A percentile compares a stretch with the other conserved stretches of the same genome.
These are phyloP conservation scores for Gossypium stocksii DNA, from an alignment of 345 rosid genomes.

Conservation along the genomic window DNA sequence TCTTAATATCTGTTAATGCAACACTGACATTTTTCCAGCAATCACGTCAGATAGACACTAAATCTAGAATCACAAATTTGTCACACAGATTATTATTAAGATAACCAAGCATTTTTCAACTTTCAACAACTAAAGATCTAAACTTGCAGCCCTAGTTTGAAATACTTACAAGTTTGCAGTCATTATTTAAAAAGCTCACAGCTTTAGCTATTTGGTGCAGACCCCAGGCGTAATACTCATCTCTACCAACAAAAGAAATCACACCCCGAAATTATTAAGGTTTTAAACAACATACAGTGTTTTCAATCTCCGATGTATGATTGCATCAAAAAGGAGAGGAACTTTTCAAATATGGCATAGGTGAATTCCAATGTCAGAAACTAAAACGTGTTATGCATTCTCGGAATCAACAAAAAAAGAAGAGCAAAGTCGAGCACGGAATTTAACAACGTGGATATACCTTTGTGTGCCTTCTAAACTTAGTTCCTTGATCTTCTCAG, in stretches of 20 bases:
- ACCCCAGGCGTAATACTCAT: slow-evolving; percentile 97
- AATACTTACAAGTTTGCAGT: slow-evolving; percentile 88
- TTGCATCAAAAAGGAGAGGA: background rate
- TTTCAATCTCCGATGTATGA: background rate
- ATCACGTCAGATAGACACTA: background rate
- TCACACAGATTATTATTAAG: background rate
- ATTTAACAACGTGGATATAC: slow-evolving; percentile 30
- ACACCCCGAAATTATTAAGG: background rate
- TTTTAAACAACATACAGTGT: background rate
- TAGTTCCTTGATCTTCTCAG: slow-evolving; percentile 94
- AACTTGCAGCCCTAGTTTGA: background rate
- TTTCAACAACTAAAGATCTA: background rate
- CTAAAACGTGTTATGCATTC: background rate
- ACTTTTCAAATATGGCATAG: background rate
- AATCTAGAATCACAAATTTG: background rate
- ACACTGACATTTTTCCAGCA: background rate
- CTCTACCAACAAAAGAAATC: slow-evolving; percentile 46
- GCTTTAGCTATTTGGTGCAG: slow-evolving; percentile 91
- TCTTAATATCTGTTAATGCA: background rate
- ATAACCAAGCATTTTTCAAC: background rate
- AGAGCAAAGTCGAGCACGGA: background rate
- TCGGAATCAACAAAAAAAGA: background rate
- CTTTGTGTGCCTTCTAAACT: slow-evolving; percentile 86
- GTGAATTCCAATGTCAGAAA: background rate
- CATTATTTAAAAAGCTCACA: slow-evolving; percentile 96